These are phyloP conservation scores for Tetramitus jugosus DNA, from an alignment of 208 protist genomes.

Conservation along the genomic window DNA sequence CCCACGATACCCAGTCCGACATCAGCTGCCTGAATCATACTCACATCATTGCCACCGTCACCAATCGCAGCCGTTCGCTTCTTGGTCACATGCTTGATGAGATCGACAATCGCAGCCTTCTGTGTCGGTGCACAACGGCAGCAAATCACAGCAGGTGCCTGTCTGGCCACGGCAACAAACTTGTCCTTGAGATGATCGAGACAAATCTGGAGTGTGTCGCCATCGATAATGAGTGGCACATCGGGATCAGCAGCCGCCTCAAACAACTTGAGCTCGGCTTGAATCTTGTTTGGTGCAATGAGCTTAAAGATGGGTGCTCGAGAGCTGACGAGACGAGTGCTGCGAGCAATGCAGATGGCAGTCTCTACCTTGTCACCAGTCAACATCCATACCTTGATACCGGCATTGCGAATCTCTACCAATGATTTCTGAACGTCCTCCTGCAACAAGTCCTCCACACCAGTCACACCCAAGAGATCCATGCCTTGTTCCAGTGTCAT, in stretches of 20 bases:
- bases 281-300: not conserved
- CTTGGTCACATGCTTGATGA: conserved; percentile 54
- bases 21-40: conserved; percentile 86
- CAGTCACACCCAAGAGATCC: conserved; percentile 80
- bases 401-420: conserved; percentile 76
- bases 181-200: conserved; percentile 44
- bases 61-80: conserved; percentile 84
- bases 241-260: not conserved
- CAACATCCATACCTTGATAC: conserved; percentile 96
- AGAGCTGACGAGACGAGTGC: conserved; percentile 68
- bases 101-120: conserved; percentile 87
- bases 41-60: conserved; percentile 96
- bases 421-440: conserved; percentile 53
- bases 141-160: conserved; percentile 80
- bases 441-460: conserved; percentile 97
- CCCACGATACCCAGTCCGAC: conserved; percentile 95
- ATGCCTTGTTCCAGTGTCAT: conserved; percentile 70
- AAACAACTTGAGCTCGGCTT: not conserved
- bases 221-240: conserved; percentile 52
- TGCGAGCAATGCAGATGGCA: conserved; percentile 84
- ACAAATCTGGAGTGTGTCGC: conserved; percentile 49
- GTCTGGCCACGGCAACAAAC: conserved; percentile 48
- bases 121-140: conserved; percentile 93
- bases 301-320: conserved; percentile 50
- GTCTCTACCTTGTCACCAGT: conserved; percentile 97